Conservation (phyloP, 2,329 filamentous ascomycete genomes). For the Incumbomyces delicatus region DNA sequence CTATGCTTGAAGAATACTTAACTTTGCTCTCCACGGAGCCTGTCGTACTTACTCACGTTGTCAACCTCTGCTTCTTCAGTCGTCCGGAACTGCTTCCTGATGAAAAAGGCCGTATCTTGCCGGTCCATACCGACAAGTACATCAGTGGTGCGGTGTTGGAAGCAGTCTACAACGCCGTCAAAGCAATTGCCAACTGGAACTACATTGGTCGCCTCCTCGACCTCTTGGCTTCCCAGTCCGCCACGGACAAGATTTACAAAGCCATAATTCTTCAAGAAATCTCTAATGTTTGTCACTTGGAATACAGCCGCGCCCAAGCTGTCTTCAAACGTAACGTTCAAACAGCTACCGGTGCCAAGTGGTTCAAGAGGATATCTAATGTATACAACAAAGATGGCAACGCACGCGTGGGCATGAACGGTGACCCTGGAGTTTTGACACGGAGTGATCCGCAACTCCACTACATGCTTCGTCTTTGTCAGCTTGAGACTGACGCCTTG, state of each 20-base stretch:
- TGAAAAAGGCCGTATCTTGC: constrained; percentile 34
- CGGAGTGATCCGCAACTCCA: constrained; percentile 32
- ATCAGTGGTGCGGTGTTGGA: constrained; percentile 37
- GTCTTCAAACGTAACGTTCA: constrained; percentile 35
- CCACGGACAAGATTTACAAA: constrained; percentile 23
- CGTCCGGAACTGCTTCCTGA: constrained; percentile 36
- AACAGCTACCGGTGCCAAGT: constrained; percentile 27
- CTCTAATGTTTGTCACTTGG: constrained; percentile 36
- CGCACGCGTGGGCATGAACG: constrained; percentile 32
- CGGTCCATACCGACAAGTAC: constrained; percentile 32
- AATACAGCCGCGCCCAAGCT: constrained; percentile 32
- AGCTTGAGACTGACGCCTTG: constrained; percentile 26
- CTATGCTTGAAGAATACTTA: constrained; percentile 27
- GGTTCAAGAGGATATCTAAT: constrained; percentile 35
- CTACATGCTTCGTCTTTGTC: constrained; percentile 38
- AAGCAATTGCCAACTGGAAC: constrained; percentile 31
- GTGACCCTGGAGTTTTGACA: constrained; percentile 32
- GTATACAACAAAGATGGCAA: constrained; percentile 26
- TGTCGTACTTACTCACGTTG: constrained; percentile 10
- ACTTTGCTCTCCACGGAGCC: constrained; percentile 20
- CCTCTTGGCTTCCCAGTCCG: constrained; percentile 21
- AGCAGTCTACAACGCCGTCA: constrained; percentile 28
- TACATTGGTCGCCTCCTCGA: constrained; percentile 32
- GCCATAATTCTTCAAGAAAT: constrained; percentile 37
- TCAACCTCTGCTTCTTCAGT: constrained; percentile 31